Percentiles rank a stretch among this genome's conserved stretches.
These are phyloP conservation scores for Sequoiadendron giganteum DNA, from an alignment of 75 land plant species.

Conservation along the genomic window DNA sequence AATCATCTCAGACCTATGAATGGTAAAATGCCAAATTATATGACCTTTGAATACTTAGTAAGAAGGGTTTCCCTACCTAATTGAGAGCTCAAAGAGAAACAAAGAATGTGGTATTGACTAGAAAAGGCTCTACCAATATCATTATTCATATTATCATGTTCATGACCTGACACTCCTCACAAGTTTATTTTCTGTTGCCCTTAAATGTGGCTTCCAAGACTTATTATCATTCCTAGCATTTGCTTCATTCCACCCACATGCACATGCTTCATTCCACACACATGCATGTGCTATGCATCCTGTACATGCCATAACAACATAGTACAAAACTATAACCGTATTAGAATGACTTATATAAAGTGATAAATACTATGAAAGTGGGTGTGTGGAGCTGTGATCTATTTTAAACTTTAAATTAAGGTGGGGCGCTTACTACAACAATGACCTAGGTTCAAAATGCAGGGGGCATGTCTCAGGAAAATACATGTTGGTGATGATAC, in stretches of 20 bases:
- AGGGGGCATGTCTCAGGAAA: background rate
- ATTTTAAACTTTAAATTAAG: no score
- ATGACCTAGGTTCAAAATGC: background rate
- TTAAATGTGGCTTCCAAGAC: background rate
- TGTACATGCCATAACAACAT: no score
- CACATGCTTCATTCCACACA: no score
- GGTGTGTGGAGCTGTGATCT: background rate
- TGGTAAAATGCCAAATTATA: background rate
- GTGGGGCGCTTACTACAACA: background rate
- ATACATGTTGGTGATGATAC: background rate
- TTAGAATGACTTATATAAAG: background rate
- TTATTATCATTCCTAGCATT: no score
- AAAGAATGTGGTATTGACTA: background rate
- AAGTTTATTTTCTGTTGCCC: background rate
- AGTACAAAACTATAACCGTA: background rate
- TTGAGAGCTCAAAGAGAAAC: background rate
- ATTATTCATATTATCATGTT: background rate
- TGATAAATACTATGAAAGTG: background rate
- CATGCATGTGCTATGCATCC: background rate
- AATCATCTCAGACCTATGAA: background rate
- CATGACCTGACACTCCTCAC: background rate
- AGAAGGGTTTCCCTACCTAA: no score
- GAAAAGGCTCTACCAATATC: background rate
- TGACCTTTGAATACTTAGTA: background rate
- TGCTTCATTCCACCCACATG: no score